Conservation (phyloP, 768 basidiomycete genomes). For the Mycena albidolilacea region DNA sequence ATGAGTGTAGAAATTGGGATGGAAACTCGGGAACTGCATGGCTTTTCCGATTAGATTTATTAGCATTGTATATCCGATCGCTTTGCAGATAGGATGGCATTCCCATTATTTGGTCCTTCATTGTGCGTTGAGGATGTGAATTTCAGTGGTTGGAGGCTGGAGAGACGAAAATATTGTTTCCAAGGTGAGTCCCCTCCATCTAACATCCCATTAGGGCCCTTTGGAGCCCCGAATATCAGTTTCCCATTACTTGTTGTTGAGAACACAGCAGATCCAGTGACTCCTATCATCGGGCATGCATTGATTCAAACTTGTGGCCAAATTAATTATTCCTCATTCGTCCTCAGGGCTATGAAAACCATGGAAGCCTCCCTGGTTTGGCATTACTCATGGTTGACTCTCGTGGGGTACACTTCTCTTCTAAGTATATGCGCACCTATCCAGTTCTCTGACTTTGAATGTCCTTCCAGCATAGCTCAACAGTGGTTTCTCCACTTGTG, state of each 20-base stretch:
- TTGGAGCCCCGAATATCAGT: neutral
- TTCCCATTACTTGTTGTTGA: neutral
- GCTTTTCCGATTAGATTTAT: no score
- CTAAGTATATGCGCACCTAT: neutral
- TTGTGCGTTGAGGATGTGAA: neutral
- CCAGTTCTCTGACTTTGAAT: neutral
- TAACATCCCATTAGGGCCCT: neutral
- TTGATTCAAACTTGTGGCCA: no score
- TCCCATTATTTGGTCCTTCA: no score
- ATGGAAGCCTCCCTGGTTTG: neutral
- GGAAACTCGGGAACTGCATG: no score
- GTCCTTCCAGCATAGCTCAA: neutral
- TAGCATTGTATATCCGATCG: conserved; percentile 25
- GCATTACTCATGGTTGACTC: neutral
- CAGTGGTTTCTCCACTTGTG: neutral
- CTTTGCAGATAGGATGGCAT: no score
- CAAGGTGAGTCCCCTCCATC: neutral
- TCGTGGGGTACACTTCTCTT: neutral
- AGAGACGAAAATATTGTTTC: neutral
- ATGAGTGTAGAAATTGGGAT: no score
- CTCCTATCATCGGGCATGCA: neutral
- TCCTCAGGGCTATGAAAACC: neutral
- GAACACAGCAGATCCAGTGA: neutral
- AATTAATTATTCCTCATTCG: neutral
- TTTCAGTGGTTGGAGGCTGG: neutral